These are phyloP conservation scores for Buxus sempervirens DNA, from an alignment of 164 flowering plant genomes.

Conservation along the genomic window DNA sequence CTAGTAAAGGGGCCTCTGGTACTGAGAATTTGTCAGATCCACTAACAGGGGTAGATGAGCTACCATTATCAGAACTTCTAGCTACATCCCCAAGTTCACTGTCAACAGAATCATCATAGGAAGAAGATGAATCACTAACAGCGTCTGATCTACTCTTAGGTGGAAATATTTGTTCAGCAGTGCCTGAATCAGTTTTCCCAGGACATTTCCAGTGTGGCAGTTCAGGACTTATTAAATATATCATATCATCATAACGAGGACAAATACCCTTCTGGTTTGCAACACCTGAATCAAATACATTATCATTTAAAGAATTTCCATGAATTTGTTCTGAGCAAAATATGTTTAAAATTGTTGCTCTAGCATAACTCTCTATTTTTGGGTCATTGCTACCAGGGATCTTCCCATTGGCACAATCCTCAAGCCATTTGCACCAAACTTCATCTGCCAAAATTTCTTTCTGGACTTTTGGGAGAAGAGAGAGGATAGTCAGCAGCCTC, in stretches of 20 bases:
- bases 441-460: conserved; percentile 57
- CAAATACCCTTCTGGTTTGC: conserved; percentile 28
- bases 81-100: conserved; percentile 12
- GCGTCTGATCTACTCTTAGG: conserved; percentile 9
- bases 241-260: conserved; percentile 66
- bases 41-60: conserved; percentile 23
- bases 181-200: conserved; percentile 22
- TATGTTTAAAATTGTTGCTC: conserved; percentile 70
- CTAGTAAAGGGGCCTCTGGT: conserved; percentile 46
- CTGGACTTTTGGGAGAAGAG: conserved; percentile 76
- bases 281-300: conserved; percentile 19
- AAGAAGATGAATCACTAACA: conserved; percentile 12
- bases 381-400: conserved; percentile 85
- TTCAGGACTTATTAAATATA: conserved; percentile 81
- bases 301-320: conserved; percentile 23
- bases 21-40: conserved; percentile 21
- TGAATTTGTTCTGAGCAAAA: conserved; percentile 40
- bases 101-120: conserved; percentile 19
- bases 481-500: conserved; percentile 70
- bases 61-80: conserved; percentile 16
- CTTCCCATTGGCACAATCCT: conserved; percentile 86
- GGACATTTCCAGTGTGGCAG: conserved; percentile 80
- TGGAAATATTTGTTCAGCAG: conserved; percentile 11
- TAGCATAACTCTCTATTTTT: conserved; percentile 89
- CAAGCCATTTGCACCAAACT: conserved; percentile 88